phyloP scores from a whole-genome alignment of 768 basidiomycete species.

The Kwoniella europaea region DNA sequence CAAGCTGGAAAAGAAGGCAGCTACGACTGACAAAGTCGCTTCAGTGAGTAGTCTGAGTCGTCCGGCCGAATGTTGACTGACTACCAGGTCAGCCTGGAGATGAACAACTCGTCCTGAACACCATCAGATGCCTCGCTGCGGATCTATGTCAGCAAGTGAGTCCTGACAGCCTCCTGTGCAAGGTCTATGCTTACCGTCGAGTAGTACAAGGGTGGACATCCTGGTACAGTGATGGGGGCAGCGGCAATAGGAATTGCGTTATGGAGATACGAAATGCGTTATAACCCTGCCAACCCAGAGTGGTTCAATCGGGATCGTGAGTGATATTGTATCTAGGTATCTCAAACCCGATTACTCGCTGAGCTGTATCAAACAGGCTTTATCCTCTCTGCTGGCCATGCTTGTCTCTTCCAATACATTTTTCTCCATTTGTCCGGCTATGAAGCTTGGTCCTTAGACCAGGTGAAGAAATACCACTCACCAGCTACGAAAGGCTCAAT shows the following conservation, averaged over 20 bases:
- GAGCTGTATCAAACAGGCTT: constrained; percentile 29
- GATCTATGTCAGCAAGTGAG: constrained; percentile 54
- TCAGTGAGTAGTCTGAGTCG: constrained; percentile 24
- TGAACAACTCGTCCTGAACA: constrained; percentile 53
- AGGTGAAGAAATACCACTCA: constrained; percentile 55
- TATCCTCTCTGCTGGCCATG: constrained; percentile 55
- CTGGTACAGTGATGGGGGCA: constrained; percentile 58
- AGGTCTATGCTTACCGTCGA: too few relatives aligned
- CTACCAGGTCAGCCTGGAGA: constrained; percentile 28
- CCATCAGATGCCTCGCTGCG: constrained; percentile 52
- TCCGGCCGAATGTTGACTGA: background rate
- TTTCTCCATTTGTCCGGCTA: constrained; percentile 56
- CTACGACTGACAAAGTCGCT: constrained; percentile 26
- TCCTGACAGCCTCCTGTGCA: background rate
- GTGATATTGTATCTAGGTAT: constrained; percentile 3
- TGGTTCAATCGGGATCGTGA: constrained; percentile 57
- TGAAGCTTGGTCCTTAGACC: constrained; percentile 55
- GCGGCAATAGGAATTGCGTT: constrained; percentile 56
- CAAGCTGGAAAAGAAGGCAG: constrained; percentile 21
- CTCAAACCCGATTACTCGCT: background rate
- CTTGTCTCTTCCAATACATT: constrained; percentile 57
- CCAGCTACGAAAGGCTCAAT: constrained; percentile 44
- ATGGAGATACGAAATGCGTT: constrained; percentile 53
- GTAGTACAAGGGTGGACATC: constrained; percentile 56
- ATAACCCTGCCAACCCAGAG: constrained; percentile 56